Conservation (phyloP, 495 filamentous ascomycete genomes). For the Evernia prunastri region DNA sequence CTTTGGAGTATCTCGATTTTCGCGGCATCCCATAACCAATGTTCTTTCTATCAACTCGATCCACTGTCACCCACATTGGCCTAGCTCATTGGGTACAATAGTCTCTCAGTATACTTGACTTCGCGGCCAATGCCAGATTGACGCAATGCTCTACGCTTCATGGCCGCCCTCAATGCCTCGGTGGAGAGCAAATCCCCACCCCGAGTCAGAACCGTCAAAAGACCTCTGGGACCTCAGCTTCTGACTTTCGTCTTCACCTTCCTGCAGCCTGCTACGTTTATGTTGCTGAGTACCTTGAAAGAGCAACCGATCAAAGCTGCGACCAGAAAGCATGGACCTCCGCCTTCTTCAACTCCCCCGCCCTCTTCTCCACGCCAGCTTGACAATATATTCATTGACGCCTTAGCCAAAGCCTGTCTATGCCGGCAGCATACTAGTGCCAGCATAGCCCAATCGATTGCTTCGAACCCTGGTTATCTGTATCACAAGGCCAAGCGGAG, state of each 20-base stretch:
- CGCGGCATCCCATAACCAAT: neutral
- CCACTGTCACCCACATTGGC: neutral
- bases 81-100: neutral
- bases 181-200: conserved; percentile 44
- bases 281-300: conserved; percentile 12
- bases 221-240: conserved; percentile 38
- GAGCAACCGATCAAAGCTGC: conserved; percentile 22
- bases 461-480: neutral
- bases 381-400: conserved; percentile 56
- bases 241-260: conserved; percentile 38
- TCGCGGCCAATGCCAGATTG: conserved; percentile 25
- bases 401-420: conserved; percentile 56
- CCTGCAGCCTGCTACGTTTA: conserved; percentile 19
- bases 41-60: neutral
- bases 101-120: neutral
- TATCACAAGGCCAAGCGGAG: conserved; percentile 22
- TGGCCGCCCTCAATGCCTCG: conserved; percentile 54
- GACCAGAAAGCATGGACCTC: conserved; percentile 31
- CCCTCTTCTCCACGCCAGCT: conserved; percentile 35
- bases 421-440: conserved; percentile 51
- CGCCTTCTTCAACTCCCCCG: conserved; percentile 34
- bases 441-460: neutral
- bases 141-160: conserved; percentile 59
- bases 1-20: neutral
- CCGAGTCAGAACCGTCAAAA: conserved; percentile 43